Evolutionary conservation across 495 filamentous ascomycete genomes (phyloP).

Genomic region (Sphaerosporella brunnea): DNA sequence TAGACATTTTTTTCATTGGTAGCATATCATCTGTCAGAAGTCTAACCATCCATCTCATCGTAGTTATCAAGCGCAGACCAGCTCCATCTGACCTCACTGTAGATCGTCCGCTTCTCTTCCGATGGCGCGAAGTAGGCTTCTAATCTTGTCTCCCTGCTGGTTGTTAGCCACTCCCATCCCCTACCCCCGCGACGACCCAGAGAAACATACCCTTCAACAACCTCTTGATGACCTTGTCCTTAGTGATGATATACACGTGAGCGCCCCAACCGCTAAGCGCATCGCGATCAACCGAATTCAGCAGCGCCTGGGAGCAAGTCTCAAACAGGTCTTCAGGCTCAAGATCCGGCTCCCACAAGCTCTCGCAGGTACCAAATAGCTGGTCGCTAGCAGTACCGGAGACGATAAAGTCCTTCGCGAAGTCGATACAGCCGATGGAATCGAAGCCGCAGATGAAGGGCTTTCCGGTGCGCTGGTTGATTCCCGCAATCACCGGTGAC

Average conservation of each 20-base stretch:
- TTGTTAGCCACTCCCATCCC: no score
- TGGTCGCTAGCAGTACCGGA: conserved; percentile 90
- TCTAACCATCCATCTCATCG: no score
- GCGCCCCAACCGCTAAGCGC: conserved; percentile 91
- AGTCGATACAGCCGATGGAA: conserved; percentile 94
- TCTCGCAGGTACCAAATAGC: conserved; percentile 96
- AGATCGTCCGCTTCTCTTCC: no score
- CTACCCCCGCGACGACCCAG: no score
- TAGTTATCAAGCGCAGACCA: no score
- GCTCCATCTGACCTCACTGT: no score
- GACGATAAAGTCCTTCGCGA: conserved; percentile 98
- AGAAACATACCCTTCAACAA: conserved; percentile 80
- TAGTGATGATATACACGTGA: conserved; percentile 97
- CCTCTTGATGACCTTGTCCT: conserved; percentile 97
- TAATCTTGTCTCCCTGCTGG: no score
- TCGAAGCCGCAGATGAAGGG: conserved; percentile 99
- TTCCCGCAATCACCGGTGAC: conserved; percentile 78
- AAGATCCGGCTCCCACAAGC: conserved; percentile 92
- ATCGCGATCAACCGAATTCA: conserved; percentile 91
- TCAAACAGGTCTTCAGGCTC: conserved; percentile 90
- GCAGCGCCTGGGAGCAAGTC: conserved; percentile 89
- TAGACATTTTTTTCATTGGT: no score
- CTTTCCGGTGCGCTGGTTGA: conserved; percentile 77
- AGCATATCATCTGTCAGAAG: no score
- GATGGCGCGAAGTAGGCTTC: no score